Conservation (phyloP, 2,329 filamentous ascomycete species). For the Fusarium mundagurra region DNA sequence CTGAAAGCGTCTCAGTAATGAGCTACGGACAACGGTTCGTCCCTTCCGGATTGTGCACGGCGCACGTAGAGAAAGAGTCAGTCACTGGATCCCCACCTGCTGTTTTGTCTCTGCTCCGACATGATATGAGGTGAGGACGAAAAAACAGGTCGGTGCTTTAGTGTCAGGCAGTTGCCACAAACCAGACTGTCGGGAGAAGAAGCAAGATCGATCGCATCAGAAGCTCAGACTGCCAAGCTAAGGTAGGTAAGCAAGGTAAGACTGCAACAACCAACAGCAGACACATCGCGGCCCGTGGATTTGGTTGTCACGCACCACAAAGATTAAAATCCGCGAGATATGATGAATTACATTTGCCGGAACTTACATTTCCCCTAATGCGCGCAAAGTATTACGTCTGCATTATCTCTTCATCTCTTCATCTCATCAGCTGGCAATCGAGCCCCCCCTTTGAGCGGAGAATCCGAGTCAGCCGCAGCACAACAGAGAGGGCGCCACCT, state of each 20-base stretch:
- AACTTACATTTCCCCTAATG: not conserved
- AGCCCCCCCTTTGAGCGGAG: conserved; percentile 6
- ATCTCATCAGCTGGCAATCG: conserved; percentile 8
- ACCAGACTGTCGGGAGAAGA: conserved; percentile 20
- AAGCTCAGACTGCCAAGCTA: conserved; percentile 3
- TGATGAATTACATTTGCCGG: conserved; percentile 2
- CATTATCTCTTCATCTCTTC: conserved; percentile 5
- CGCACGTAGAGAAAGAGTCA: conserved; percentile 1
- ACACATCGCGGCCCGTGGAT: conserved; percentile 13
- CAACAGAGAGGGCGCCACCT: conserved; percentile 2
- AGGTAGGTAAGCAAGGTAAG: conserved; percentile 4
- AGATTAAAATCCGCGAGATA: not conserved
- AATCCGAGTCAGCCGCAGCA: not conserved
- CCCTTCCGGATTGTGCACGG: conserved; percentile 26
- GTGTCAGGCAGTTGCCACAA: conserved; percentile 10
- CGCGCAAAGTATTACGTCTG: not conserved
- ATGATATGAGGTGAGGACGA: not conserved
- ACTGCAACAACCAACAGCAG: not conserved
- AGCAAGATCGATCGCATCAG: conserved; percentile 26
- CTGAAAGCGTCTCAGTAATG: conserved; percentile 6
- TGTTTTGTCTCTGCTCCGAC: not conserved
- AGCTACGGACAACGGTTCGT: conserved; percentile 28
- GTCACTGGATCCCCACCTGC: not conserved
- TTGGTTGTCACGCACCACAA: conserved; percentile 15
- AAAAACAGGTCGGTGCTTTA: conserved; percentile 11